Evolutionary conservation across 2,329 filamentous ascomycete species (phyloP).

Genomic region (Botryotinia convoluta): DNA sequence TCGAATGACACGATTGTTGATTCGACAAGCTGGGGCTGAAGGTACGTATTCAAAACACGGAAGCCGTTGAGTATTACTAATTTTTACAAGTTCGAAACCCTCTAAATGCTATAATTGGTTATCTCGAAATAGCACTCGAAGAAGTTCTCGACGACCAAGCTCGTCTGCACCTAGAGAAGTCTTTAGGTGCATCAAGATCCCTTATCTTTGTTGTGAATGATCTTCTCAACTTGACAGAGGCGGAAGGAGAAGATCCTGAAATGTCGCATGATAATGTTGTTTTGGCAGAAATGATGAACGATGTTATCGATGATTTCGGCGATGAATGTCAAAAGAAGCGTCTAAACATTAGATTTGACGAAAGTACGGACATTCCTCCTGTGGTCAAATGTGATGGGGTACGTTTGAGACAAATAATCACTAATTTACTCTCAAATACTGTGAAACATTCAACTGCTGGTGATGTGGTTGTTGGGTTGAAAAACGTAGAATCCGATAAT

Average conservation of each 20-base stretch:
- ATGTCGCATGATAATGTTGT: conserved; percentile 81
- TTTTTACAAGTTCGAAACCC: conserved; percentile 82
- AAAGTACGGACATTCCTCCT: conserved; percentile 22
- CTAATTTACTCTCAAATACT: conserved; percentile 29
- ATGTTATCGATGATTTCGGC: conserved; percentile 72
- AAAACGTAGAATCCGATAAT: conserved; percentile 20
- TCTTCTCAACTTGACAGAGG: conserved; percentile 81
- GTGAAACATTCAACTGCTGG: conserved; percentile 27
- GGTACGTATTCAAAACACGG: background rate
- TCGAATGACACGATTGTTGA: conserved; percentile 70
- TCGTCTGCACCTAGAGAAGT: conserved; percentile 76
- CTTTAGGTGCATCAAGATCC: conserved; percentile 88
- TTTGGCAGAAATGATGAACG: conserved; percentile 64
- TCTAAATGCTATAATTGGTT: conserved; percentile 94
- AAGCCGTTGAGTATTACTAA: background rate
- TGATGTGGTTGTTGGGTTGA: conserved; percentile 23
- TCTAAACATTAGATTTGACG: conserved; percentile 23
- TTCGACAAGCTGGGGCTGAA: conserved; percentile 18
- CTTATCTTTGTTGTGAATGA: conserved; percentile 94
- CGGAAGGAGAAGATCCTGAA: conserved; percentile 75
- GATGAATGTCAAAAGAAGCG: conserved; percentile 60
- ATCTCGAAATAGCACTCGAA: conserved; percentile 86
- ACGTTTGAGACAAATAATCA: conserved; percentile 28
- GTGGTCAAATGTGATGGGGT: conserved; percentile 27
- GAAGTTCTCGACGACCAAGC: conserved; percentile 76